Evolutionary conservation across 192 early-diverging fungal genomes (phyloP).

Genomic region (Entophlyctis helioformis): DNA sequence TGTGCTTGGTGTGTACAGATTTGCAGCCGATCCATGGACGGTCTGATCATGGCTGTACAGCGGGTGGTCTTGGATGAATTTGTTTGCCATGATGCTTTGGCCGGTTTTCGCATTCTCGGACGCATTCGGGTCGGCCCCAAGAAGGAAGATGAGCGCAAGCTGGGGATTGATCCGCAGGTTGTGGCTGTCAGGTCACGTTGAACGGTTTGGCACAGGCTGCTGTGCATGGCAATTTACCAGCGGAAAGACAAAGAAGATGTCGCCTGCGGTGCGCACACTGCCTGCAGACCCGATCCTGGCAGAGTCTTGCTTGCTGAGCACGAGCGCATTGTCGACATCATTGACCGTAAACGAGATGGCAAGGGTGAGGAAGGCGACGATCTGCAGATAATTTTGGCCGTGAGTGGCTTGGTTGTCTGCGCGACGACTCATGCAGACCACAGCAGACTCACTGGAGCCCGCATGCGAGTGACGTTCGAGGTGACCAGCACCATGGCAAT

Average conservation of each 20-base stretch:
- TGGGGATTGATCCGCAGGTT: not conserved
- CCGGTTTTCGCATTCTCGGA: conserved; percentile 1
- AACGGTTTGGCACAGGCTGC: not conserved
- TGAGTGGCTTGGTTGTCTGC: not conserved
- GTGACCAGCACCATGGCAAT: conserved; percentile 3
- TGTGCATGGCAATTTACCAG: conserved; percentile 1
- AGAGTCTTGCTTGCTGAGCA: not conserved
- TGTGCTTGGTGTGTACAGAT: not conserved
- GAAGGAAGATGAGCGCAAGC: conserved; percentile 12
- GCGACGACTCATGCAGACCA: not conserved
- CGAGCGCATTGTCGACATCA: conserved; percentile 6
- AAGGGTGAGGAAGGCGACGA: conserved; percentile 18
- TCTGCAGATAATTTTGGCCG: conserved; percentile 4
- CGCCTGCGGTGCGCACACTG: conserved; percentile 7
- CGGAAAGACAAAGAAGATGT: conserved; percentile 17
- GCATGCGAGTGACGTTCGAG: conserved; percentile 3
- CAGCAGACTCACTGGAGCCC: conserved; percentile 9
- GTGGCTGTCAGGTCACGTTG: not conserved
- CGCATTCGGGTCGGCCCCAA: conserved; percentile 9
- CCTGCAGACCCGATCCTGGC: not conserved
- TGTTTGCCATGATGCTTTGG: conserved; percentile 2
- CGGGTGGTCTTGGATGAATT: not conserved
- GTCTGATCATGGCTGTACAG: not conserved
- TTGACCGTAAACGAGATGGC: conserved; percentile 15
- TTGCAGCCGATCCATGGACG: not conserved